Percentiles rank a stretch among this genome's conserved stretches.
phyloP scores from a whole-genome alignment of 306 rosid genomes.

The Astragalus membranaceus region DNA sequence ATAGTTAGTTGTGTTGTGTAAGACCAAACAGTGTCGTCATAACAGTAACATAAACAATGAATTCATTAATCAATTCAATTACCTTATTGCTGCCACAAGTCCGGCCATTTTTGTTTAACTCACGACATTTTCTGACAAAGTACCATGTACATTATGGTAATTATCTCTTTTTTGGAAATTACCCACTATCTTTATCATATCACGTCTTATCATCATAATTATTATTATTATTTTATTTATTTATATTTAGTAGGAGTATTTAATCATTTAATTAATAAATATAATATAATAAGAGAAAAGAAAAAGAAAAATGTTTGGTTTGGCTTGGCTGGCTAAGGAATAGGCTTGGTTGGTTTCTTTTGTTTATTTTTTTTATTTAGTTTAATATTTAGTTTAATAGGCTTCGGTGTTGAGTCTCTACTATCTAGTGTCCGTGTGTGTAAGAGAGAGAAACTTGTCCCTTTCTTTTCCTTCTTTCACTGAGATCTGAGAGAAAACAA shows the following conservation, averaged over 20 bases:
- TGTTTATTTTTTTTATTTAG: no score
- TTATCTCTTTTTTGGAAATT: conserved; percentile 9
- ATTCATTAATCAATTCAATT: not conserved
- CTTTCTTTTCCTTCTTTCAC: conserved; percentile 15
- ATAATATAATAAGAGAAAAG: not conserved
- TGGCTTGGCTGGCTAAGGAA: conserved; percentile 23
- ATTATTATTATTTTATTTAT: not conserved
- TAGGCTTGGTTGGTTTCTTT: not conserved
- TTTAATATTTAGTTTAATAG: no score
- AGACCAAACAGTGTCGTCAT: not conserved
- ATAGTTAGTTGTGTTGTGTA: no score
- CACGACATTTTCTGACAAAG: conserved; percentile 24
- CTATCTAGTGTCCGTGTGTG: not conserved
- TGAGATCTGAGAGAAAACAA: conserved; percentile 36
- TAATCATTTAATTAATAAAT: no score
- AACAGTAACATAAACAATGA: not conserved
- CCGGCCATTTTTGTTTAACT: not conserved
- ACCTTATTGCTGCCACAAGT: not conserved
- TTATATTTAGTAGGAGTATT: no score
- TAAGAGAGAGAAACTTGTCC: conserved; percentile 5
- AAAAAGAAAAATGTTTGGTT: not conserved
- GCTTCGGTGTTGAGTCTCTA: conserved; percentile 4
- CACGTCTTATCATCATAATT: conserved; percentile 19
- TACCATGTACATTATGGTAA: conserved; percentile 13
- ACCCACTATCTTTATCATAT: conserved; percentile 20